Evolutionary conservation across 495 filamentous ascomycete genomes (phyloP), one percentile per base, ranked within the genome.

Genomic region (Polyplosphaeria fusca): DNA sequence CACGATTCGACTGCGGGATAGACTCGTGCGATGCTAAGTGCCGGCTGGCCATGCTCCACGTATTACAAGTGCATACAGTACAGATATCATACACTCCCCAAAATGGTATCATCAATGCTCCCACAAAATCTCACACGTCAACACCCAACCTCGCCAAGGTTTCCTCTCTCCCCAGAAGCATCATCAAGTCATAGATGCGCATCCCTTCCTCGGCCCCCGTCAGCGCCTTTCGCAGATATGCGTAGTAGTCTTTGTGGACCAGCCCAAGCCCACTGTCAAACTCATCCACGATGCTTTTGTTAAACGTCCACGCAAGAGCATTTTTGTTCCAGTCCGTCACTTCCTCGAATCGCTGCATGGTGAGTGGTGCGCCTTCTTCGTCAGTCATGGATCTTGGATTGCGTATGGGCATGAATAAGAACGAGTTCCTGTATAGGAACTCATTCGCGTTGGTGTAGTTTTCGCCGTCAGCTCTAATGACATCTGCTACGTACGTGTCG

Each of bases 381-480:
- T 53, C 53, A 11, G 52, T 57, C 2, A 55, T 7, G 7, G 7
- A 14, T 14, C 14, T 35, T 7, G 7, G 7, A 14, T 35, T 35
- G 7, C 14, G 39, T 25, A 60, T 19, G 4, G 74, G 57, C 47
- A 73, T 77, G 72, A 93, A 86, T 68, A 91, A 84, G 63, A 84
- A 84, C 35, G 64, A 60, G 68, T 86, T 83, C 24, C 80, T 74
- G 19, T 73, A 26, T 16, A 84, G 66, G 65, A 86, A 93, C 3
- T 76, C 69, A 9, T 68, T n/a, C 0, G 84, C 73, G 5, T 66
- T 81, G 16, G 74, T 79, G 67, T 83, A 92, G 50, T 81, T 82
- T 43, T 79, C 74, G n/a, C 78, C 71, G 65, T 88, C 85, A 4
- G 77, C 70, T 16, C 73, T 70, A 24, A 92, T 67, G 35, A 94